Conservation (phyloP, 768 basidiomycete genomes). For the Leucosporidium creatinivorum region DNA sequence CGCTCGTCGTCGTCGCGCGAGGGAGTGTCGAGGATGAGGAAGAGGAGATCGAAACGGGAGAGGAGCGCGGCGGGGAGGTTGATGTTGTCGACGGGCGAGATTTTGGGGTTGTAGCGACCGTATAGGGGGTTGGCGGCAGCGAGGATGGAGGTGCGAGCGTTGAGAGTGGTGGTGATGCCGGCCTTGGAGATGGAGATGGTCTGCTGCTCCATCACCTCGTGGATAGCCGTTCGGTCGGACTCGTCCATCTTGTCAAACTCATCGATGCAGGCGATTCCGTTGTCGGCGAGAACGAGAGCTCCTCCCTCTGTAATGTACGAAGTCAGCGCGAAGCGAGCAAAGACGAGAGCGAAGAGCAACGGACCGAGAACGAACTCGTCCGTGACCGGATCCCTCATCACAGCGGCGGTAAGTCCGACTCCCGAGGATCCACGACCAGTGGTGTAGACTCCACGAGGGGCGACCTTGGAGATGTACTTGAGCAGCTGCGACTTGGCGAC, state of each 20-base stretch:
- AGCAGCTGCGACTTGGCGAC: slow-evolving; percentile 94
- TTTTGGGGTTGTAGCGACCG: slow-evolving; percentile 94
- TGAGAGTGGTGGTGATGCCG: slow-evolving; percentile 95
- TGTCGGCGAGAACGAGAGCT: slow-evolving; percentile 96
- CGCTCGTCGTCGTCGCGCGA: slow-evolving; percentile 90
- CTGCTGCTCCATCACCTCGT: slow-evolving; percentile 99
- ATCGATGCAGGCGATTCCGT: slow-evolving; percentile 98
- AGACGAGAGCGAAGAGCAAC: slow-evolving; percentile 37
- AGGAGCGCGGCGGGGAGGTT: slow-evolving; percentile 93
- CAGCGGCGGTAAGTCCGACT: slow-evolving; percentile 95
- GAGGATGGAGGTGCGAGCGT: slow-evolving; percentile 92
- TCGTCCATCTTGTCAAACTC: slow-evolving; percentile 99
- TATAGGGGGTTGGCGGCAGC: slow-evolving; percentile 97
- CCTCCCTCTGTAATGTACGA: slow-evolving; percentile 69
- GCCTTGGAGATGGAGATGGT: slow-evolving; percentile 99
- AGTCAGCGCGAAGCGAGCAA: neutral
- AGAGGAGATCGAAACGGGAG: slow-evolving; percentile 91
- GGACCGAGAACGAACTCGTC: slow-evolving; percentile 97
- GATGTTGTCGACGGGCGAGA: slow-evolving; percentile 98
- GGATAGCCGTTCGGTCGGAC: slow-evolving; percentile 90
- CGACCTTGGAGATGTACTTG: slow-evolving; percentile 98
- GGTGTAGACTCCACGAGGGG: slow-evolving; percentile 94
- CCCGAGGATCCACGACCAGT: slow-evolving; percentile 98
- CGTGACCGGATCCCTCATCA: slow-evolving; percentile 98
- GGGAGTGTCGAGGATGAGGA: slow-evolving; percentile 94